phyloP scores from a whole-genome alignment of 202 grass and related monocot species.

The Dendrocalamus latiflorus region DNA sequence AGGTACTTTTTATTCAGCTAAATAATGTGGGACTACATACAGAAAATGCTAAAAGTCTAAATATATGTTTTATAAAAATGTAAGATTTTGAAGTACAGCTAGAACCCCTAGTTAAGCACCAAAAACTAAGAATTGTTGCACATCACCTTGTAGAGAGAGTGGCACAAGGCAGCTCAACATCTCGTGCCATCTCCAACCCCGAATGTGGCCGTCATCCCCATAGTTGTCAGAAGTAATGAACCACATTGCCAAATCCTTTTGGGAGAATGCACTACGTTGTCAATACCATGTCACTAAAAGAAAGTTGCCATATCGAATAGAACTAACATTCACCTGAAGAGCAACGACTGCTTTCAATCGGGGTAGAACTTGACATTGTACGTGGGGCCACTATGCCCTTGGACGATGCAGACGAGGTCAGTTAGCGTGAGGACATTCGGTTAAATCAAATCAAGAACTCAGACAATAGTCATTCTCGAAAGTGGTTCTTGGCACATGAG shows the following conservation, averaged over 20 bases:
- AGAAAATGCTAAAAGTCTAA: neutral
- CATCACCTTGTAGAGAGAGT: conserved; percentile 45
- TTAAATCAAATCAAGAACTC: no score
- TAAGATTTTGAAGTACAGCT: neutral
- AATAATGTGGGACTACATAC: neutral
- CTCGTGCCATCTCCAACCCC: conserved; percentile 79
- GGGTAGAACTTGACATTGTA: conserved; percentile 79
- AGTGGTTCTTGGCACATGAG: neutral
- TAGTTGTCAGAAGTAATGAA: conserved; percentile 33
- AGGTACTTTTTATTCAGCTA: neutral
- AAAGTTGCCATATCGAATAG: neutral
- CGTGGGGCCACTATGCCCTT: conserved; percentile 62
- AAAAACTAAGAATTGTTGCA: neutral
- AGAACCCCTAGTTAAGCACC: neutral
- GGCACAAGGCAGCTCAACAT: conserved; percentile 57
- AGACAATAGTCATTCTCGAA: neutral
- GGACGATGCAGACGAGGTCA: conserved; percentile 60
- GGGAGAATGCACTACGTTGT: neutral
- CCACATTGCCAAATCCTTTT: neutral
- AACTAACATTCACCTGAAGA: conserved; percentile 59
- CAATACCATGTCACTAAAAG: neutral
- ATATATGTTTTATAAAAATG: neutral
- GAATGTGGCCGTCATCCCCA: conserved; percentile 71
- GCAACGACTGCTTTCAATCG: conserved; percentile 45
- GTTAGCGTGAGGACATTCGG: neutral